Conservation (phyloP, 2,329 filamentous ascomycete species). For the Aspergillus arachidicola region DNA sequence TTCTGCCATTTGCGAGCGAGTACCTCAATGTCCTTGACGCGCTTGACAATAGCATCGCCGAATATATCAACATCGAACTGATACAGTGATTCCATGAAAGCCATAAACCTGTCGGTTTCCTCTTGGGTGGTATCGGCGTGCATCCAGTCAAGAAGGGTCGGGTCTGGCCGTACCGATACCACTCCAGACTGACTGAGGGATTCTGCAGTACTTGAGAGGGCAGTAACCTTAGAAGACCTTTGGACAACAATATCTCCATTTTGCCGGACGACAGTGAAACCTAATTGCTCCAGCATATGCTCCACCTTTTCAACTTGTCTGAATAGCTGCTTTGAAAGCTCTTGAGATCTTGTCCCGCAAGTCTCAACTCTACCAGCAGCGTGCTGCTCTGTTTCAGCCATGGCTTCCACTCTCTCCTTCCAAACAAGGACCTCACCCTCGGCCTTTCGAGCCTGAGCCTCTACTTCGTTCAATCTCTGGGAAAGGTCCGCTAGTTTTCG, state of each 20-base stretch:
- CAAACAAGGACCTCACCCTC: constrained; percentile 74
- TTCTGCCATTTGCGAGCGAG: constrained; percentile 91
- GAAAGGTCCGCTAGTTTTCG: constrained; percentile 67
- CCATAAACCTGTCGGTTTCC: constrained; percentile 73
- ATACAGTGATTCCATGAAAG: constrained; percentile 72
- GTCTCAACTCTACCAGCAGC: constrained; percentile 63
- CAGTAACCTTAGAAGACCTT: constrained; percentile 62
- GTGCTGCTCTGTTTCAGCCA: constrained; percentile 36
- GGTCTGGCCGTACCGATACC: constrained; percentile 55
- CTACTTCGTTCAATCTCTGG: constrained; percentile 72
- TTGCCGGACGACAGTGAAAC: constrained; percentile 77
- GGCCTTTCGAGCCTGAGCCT: constrained; percentile 73
- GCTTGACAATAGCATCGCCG: constrained; percentile 80
- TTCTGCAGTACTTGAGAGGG: constrained; percentile 38
- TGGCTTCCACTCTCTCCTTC: constrained; percentile 58
- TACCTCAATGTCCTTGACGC: constrained; percentile 90
- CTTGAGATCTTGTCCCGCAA: constrained; percentile 73
- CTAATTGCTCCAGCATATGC: constrained; percentile 81
- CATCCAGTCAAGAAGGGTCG: constrained; percentile 82
- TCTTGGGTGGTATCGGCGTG: constrained; percentile 65
- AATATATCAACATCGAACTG: constrained; percentile 84
- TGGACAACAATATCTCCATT: constrained; percentile 74
- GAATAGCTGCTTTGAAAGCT: constrained; percentile 81
- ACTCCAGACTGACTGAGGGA: constrained; percentile 38
- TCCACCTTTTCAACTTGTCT: constrained; percentile 82